Percentiles rank a stretch among this genome's conserved stretches.
These are phyloP conservation scores for Hirsutella rhossiliensis DNA, from an alignment of 2,329 filamentous ascomycete genomes.

Conservation along the genomic window DNA sequence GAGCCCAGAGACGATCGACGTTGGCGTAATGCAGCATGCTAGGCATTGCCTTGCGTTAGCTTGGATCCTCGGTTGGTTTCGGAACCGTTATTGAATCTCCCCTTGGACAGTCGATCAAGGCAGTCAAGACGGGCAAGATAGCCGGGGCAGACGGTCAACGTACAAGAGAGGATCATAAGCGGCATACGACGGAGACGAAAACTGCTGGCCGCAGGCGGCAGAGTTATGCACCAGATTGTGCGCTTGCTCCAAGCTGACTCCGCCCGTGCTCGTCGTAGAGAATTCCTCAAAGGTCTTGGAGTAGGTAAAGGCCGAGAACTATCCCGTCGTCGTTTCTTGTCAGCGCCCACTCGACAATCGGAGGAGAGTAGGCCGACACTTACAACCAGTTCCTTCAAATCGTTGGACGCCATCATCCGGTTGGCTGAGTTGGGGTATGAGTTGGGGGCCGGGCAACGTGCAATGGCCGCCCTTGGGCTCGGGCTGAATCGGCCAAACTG, in stretches of 20 bases:
- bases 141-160: conserved; percentile 3
- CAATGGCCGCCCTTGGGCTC: conserved; percentile 18
- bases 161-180: conserved; percentile 34
- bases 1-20: conserved; percentile 50
- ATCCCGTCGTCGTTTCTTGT: background rate
- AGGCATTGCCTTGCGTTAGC: background rate
- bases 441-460: conserved; percentile 23
- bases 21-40: conserved; percentile 42
- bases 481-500: conserved; percentile 20
- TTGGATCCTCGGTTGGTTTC: fast-evolving
- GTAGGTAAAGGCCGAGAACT: conserved; percentile 29
- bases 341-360: background rate
- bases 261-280: conserved; percentile 18
- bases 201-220: conserved; percentile 25
- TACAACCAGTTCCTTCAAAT: conserved; percentile 29
- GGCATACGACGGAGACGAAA: conserved; percentile 24
- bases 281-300: conserved; percentile 22
- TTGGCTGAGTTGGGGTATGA: conserved; percentile 29
- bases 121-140: too few relatives aligned
- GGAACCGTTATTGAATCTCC: too few relatives aligned
- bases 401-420: conserved; percentile 13
- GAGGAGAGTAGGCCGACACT: conserved; percentile 7
- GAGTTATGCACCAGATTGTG: conserved; percentile 31
- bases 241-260: conserved; percentile 29
- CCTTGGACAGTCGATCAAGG: too few relatives aligned